Percentiles rank a stretch among this genome's conserved stretches.
Evolutionary conservation across 225 moss, liverwort and hornwort species (phyloP).

Genomic region (Takakia lepidozioides): DNA sequence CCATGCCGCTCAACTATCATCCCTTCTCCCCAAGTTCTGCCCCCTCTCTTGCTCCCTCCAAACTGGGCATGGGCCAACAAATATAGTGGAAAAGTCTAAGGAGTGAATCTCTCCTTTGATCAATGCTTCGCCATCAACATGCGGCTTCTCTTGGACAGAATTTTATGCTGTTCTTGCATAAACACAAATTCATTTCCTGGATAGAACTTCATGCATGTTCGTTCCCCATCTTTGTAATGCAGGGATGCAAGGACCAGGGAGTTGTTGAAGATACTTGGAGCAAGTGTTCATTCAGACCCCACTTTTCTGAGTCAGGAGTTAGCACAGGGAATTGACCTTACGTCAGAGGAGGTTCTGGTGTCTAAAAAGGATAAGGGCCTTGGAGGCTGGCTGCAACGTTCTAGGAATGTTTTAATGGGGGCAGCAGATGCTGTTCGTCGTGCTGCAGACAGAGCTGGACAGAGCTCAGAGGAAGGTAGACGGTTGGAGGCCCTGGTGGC

Average conservation of each 20-base stretch:
- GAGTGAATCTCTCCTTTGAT: too few species aligned
- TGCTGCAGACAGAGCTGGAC: conserved; percentile 69
- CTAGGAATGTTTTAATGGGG: conserved; percentile 54
- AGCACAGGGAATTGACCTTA: conserved; percentile 24
- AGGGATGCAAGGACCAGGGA: conserved; percentile 92
- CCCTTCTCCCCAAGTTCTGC: too few species aligned
- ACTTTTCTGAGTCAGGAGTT: conserved; percentile 41
- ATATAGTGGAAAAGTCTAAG: too few species aligned
- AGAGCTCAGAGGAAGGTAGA: conserved; percentile 56
- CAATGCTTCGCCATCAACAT: too few species aligned
- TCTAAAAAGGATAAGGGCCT: conserved; percentile 66
- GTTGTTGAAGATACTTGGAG: conserved; percentile 51
- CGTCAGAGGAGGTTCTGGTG: conserved; percentile 56
- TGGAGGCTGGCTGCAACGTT: conserved; percentile 84
- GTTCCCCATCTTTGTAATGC: too few species aligned
- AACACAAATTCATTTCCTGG: too few species aligned
- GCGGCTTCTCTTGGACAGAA: too few species aligned
- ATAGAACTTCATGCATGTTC: too few species aligned
- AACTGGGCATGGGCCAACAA: too few species aligned
- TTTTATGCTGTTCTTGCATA: too few species aligned
- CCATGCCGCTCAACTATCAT: too few species aligned
- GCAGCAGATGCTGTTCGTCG: conserved; percentile 80
- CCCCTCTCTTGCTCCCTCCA: too few species aligned
- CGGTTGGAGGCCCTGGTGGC: conserved; percentile 72
- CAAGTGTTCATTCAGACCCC: conserved; percentile 30